These are phyloP conservation scores for Alternaria triticina DNA, from an alignment of 2,329 filamentous ascomycete species.

Conservation along the genomic window DNA sequence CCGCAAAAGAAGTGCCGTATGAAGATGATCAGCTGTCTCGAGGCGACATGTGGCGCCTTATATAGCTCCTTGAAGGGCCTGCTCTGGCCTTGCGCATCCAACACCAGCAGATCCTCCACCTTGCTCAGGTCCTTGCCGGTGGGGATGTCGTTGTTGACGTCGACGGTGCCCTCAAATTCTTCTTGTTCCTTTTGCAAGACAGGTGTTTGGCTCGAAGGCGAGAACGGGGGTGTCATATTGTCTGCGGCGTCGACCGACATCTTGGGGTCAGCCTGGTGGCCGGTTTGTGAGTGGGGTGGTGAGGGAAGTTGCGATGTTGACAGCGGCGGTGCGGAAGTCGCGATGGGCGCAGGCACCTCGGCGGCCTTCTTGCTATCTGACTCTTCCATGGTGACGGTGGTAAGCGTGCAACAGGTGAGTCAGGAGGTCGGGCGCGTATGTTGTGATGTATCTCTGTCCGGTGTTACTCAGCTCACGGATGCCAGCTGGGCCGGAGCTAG, in stretches of 20 bases:
- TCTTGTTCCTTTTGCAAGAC: conserved; percentile 40
- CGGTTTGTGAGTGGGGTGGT: conserved; percentile 33
- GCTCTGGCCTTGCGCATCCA: conserved; percentile 45
- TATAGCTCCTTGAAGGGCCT: conserved; percentile 48
- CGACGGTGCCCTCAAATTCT: conserved; percentile 43
- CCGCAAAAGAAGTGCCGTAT: conserved; percentile 83
- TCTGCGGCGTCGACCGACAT: conserved; percentile 21
- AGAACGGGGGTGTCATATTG: conserved; percentile 36
- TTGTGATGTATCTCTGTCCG: background rate
- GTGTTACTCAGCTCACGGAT: conserved; percentile 22
- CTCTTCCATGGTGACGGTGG: conserved; percentile 20
- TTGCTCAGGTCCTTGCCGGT: conserved; percentile 36
- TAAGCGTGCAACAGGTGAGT: background rate
- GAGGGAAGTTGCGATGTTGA: conserved; percentile 27
- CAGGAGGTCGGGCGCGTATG: background rate
- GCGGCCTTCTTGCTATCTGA: conserved; percentile 20
- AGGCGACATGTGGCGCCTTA: conserved; percentile 41
- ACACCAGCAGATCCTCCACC: conserved; percentile 42
- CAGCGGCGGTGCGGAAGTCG: conserved; percentile 12
- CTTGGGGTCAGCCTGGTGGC: conserved; percentile 21
- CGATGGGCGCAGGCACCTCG: conserved; percentile 12
- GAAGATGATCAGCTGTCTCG: conserved; percentile 71
- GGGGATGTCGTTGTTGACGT: conserved; percentile 48
- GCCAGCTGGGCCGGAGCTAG: conserved; percentile 26
- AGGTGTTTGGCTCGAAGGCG: conserved; percentile 41